Percentiles rank a stretch among this genome's conserved stretches.
phyloP scores from a whole-genome alignment of 148 eudicot species.

The Polygonum aviculare region DNA sequence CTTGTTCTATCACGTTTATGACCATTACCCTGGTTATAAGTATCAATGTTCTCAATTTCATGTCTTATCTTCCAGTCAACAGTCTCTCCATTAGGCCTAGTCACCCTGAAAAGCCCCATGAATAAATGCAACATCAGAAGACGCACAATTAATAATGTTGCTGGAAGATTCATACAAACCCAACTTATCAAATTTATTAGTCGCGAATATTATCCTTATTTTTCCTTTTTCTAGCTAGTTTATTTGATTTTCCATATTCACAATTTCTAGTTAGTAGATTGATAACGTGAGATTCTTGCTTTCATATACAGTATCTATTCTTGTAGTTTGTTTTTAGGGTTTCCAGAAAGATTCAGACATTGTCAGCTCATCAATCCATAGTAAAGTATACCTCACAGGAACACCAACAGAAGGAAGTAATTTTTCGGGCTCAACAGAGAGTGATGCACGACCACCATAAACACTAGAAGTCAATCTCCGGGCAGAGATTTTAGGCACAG shows the following conservation, averaged over 20 bases:
- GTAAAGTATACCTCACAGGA: not conserved
- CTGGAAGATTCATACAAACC: not conserved
- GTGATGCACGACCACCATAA: slow-evolving; percentile 33
- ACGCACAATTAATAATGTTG: not conserved
- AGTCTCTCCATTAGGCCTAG: not conserved
- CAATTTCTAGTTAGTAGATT: too few relatives aligned
- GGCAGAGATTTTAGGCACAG: slow-evolving; percentile 27
- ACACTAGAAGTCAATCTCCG: slow-evolving; percentile 33
- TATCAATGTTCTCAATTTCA: slow-evolving; percentile 26
- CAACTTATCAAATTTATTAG: too few relatives aligned
- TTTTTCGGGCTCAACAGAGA: slow-evolving; percentile 8
- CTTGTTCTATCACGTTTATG: slow-evolving; percentile 56
- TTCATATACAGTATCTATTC: too few relatives aligned
- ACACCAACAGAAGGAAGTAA: not conserved
- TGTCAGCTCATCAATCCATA: not conserved
- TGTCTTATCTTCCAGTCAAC: slow-evolving; percentile 5
- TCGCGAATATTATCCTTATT: too few relatives aligned
- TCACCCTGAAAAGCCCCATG: not conserved
- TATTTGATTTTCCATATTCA: too few relatives aligned
- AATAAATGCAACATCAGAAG: not conserved
- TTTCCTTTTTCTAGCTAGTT: too few relatives aligned
- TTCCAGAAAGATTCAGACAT: not conserved
- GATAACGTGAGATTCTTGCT: too few relatives aligned
- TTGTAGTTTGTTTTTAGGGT: too few relatives aligned
- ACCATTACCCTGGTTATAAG: slow-evolving; percentile 27